Conservation (phyloP, 116 monocot species). For the Cymodocea nodosa region DNA sequence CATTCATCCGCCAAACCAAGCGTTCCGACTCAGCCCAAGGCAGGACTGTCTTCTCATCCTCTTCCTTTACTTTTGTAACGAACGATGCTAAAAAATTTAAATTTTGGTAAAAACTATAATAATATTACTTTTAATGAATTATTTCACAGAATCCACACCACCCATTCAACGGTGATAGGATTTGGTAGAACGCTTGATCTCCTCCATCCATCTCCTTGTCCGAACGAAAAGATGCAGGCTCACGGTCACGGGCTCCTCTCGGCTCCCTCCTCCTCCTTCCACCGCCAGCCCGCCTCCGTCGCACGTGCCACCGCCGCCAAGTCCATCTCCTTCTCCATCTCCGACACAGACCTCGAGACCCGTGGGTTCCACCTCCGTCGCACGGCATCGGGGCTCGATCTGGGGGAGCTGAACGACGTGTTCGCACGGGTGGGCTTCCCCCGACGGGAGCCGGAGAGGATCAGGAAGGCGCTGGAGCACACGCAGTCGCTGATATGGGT, state of each 20-base stretch:
- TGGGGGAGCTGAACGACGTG: constrained; percentile 49
- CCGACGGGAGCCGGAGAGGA: constrained; percentile 49
- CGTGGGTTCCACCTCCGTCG: constrained; percentile 65
- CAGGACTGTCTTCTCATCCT: too few relatives aligned
- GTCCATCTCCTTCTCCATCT: constrained; percentile 23
- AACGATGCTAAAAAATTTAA: too few relatives aligned
- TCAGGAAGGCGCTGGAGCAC: constrained; percentile 59
- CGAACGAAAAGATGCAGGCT: neutral
- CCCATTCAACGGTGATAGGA: too few relatives aligned
- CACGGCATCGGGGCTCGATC: constrained; percentile 34
- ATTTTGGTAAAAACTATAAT: too few relatives aligned
- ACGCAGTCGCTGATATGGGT: constrained; percentile 50
- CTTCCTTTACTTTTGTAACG: too few relatives aligned
- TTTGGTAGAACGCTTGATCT: too few relatives aligned
- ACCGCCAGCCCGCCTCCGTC: neutral
- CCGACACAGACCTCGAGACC: constrained; percentile 56
- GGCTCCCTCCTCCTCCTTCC: neutral
- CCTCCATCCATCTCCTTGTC: too few relatives aligned
- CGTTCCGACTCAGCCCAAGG: too few relatives aligned
- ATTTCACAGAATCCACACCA: too few relatives aligned
- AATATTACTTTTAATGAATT: too few relatives aligned
- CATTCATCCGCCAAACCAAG: too few relatives aligned
- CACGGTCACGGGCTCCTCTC: neutral
- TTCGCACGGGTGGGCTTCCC: constrained; percentile 89
- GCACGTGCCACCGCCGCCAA: neutral